Base-by-base conservation (phyloP, 116 monocot species). In the Zostera marina region DNA sequence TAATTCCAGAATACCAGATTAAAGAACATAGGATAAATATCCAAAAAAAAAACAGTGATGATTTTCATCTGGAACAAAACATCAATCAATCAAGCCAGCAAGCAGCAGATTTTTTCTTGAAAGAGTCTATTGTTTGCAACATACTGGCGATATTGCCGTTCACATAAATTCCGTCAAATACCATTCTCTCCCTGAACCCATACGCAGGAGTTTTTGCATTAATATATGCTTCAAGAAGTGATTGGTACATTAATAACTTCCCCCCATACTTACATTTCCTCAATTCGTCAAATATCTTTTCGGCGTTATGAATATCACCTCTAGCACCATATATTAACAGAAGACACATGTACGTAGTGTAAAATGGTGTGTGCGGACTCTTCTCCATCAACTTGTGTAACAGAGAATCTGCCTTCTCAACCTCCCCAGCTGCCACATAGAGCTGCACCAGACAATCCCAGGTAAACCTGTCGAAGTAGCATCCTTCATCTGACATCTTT, bases 161-260 rank as follows among this genome's bases (percentile, higher is more conserved):
- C n/a, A n/a, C n/a, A n/a, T n/a, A n/a, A n/a, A n/a, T n/a, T n/a
- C n/a, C n/a, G 58, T 88, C 93, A 11, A 73, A 84, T 53, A 70
- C 82, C 88, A 93, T 76, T 71, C 94, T 77, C 71, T 94, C 88
- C 58, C 73, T 73, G 42, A 94, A 85, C 48, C 94, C 94, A 54
- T 94, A 88, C 49, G 88, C 81, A 11, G 94, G 88, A 56, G 51
- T 24, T 22, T 88, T 77, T 1, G 85, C 81, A 64, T 85, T 85
- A 8, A 72, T 9, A 47, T 88, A 94, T 8, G 94, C 79, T 67
- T 81, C 58, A 17, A 94, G 79, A 20, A 94, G 63, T 5, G 60
- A 9, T 44, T 74, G 60, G 45, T 81, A 94, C 66, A 66, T 68
- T 15, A 21, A 63, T 66, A 77, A 46, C 61, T 77, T 79, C 23